These are phyloP conservation scores for Auxenochlorella pyrenoidosa DNA, from an alignment of 139 green algal genomes.

Conservation along the genomic window DNA sequence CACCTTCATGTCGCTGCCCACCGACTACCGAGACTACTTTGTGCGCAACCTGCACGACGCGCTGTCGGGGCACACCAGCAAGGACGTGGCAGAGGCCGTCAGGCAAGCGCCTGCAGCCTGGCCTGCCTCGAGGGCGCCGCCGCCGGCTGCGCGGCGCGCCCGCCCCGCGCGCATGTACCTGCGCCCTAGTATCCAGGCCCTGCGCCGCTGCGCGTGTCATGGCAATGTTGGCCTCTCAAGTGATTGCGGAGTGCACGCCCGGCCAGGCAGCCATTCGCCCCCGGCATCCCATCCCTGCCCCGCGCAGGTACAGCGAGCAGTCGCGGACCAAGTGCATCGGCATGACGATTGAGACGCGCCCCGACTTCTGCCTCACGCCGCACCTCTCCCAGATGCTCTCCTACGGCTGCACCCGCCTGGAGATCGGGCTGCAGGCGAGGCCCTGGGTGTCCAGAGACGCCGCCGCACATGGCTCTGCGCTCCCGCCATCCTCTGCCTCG, in stretches of 20 bases:
- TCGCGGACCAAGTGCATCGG: constrained; percentile 92
- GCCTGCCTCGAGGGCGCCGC: too few relatives aligned
- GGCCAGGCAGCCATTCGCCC: too few relatives aligned
- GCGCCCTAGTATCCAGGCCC: too few relatives aligned
- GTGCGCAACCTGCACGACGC: constrained; percentile 96
- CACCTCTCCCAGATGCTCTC: constrained; percentile 86
- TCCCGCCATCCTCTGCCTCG: too few relatives aligned
- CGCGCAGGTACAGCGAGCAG: constrained; percentile 75
- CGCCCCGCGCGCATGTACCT: too few relatives aligned
- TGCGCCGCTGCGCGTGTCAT: too few relatives aligned
- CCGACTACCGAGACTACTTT: constrained; percentile 98
- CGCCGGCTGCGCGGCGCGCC: not conserved
- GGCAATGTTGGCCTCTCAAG: too few relatives aligned
- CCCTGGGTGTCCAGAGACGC: too few relatives aligned
- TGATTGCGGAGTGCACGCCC: too few relatives aligned
- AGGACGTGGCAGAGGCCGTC: constrained; percentile 73
- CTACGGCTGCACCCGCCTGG: constrained; percentile 91
- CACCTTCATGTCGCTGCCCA: constrained; percentile 97
- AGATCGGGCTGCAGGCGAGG: constrained; percentile 92
- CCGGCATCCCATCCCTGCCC: not conserved
- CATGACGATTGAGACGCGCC: constrained; percentile 97
- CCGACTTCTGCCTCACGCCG: constrained; percentile 89
- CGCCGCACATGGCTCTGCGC: too few relatives aligned
- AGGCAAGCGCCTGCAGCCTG: not conserved
- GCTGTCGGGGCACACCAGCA: constrained; percentile 82